Percentiles rank a stretch among this genome's conserved stretches.
These are phyloP conservation scores for Starmera caribaea DNA, from an alignment of 805 yeast species.

Conservation along the genomic window DNA sequence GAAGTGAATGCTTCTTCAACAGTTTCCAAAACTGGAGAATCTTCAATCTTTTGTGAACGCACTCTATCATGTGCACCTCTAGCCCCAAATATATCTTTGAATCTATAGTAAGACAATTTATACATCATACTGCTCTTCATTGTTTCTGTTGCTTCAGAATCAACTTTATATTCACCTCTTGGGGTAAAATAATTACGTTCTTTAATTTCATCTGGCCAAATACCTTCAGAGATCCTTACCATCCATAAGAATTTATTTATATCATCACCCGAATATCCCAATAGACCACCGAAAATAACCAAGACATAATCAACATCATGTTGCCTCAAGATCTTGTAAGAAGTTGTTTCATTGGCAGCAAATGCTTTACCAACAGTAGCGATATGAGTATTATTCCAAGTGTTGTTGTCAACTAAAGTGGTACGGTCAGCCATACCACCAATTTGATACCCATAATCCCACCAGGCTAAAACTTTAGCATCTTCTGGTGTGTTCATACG, in stretches of 20 bases:
- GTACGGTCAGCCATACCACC: slow-evolving; percentile 99
- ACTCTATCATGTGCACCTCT: slow-evolving; percentile 74
- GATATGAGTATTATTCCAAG: slow-evolving; percentile 99
- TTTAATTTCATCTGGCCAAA: slow-evolving; percentile 97
- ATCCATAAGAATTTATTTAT: slow-evolving; percentile 96
- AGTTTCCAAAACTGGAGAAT: slow-evolving; percentile 51
- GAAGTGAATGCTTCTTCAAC: slow-evolving; percentile 92
- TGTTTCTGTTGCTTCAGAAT: slow-evolving; percentile 67
- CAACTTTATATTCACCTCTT: slow-evolving; percentile 83
- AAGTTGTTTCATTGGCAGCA: slow-evolving; percentile 80
- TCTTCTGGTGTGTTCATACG: slow-evolving; percentile 97
- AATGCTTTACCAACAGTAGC: slow-evolving; percentile 99
- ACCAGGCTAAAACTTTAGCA: slow-evolving; percentile 96
- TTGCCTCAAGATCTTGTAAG: slow-evolving; percentile 79
- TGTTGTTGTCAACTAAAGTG: slow-evolving; percentile 95
- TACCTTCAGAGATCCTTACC: slow-evolving; percentile 97
- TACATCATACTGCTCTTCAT: slow-evolving; percentile 91
- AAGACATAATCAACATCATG: slow-evolving; percentile 94
- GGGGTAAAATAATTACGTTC: slow-evolving; percentile 80
- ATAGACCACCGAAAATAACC: slow-evolving; percentile 86
- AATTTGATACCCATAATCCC: slow-evolving; percentile 99
- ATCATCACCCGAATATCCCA: slow-evolving; percentile 95
- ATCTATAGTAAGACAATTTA: slow-evolving; percentile 87
- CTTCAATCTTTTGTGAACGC: slow-evolving; percentile 69
- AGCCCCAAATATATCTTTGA: slow-evolving; percentile 56